phyloP scores from a whole-genome alignment of 1,139 yeast genomes.

The Hansenula anomala region DNA sequence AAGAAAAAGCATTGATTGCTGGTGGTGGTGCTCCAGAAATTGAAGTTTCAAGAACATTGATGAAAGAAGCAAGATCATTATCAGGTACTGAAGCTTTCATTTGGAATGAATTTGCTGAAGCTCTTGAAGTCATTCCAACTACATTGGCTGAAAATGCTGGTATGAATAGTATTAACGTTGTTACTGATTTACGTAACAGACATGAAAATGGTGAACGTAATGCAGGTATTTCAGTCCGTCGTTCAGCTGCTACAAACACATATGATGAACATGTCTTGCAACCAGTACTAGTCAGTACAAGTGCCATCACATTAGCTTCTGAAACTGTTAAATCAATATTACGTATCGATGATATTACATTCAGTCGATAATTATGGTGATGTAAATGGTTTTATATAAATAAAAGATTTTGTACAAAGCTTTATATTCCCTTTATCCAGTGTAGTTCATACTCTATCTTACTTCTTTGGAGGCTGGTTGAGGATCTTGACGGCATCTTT shows the following conservation, averaged over 20 bases:
- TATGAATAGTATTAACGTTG: constrained; percentile 87
- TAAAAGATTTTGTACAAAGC: no score
- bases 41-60: constrained; percentile 79
- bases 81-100: constrained; percentile 94
- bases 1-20: constrained; percentile 90
- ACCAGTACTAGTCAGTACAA: constrained; percentile 90
- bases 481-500: constrained; percentile 59
- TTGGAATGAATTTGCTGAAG: constrained; percentile 93
- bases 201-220: constrained; percentile 88
- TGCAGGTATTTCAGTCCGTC: constrained; percentile 95
- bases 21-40: constrained; percentile 99
- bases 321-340: constrained; percentile 94
- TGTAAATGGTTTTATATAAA: not conserved
- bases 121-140: constrained; percentile 93
- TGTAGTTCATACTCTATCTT: not conserved
- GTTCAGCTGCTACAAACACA: constrained; percentile 90
- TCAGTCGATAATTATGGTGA: constrained; percentile 51
- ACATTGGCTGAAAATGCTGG: constrained; percentile 99
- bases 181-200: constrained; percentile 87
- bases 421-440: no score
- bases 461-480: constrained; percentile 14
- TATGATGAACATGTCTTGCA: constrained; percentile 92
- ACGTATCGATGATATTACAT: constrained; percentile 94
- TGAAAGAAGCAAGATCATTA: constrained; percentile 70
- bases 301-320: constrained; percentile 90